A percentile compares a stretch with the other conserved stretches of the same genome.
These are phyloP conservation scores for Trichosanthes truncata DNA, from an alignment of 306 rosid species.

Conservation along the genomic window DNA sequence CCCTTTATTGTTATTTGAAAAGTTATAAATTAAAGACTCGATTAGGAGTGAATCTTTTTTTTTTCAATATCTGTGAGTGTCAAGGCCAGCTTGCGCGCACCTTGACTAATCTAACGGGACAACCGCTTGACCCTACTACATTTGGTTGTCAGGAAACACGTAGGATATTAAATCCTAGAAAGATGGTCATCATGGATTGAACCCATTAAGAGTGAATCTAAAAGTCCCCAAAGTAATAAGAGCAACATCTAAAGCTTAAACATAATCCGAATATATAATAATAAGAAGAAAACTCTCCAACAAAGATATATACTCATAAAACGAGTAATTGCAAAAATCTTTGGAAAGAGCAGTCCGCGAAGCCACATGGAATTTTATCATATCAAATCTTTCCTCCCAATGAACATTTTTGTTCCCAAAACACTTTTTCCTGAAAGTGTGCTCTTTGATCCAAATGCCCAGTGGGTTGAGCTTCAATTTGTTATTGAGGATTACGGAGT, in stretches of 20 bases:
- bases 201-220: neutral
- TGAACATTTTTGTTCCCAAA: neutral
- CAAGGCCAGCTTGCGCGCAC: too few relatives aligned
- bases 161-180: too few relatives aligned
- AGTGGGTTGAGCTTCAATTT: too few relatives aligned
- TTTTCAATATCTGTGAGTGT: too few relatives aligned
- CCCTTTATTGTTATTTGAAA: neutral
- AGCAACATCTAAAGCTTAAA: neutral
- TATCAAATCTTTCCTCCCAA: neutral
- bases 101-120: too few relatives aligned
- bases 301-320: neutral
- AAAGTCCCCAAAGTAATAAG: neutral
- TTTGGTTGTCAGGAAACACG: too few relatives aligned
- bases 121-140: too few relatives aligned
- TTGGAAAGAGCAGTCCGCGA: neutral
- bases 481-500: too few relatives aligned
- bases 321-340: neutral
- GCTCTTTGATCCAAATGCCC: too few relatives aligned
- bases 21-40: neutral
- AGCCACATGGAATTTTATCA: neutral
- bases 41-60: neutral
- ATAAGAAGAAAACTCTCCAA: neutral
- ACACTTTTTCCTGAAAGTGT: too few relatives aligned
- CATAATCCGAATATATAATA: neutral
- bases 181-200: too few relatives aligned